A percentile compares a stretch with the other conserved stretches of the same genome.
These are phyloP conservation scores for Orbilia oligospora DNA, from an alignment of 2,329 filamentous ascomycete genomes.

Conservation along the genomic window DNA sequence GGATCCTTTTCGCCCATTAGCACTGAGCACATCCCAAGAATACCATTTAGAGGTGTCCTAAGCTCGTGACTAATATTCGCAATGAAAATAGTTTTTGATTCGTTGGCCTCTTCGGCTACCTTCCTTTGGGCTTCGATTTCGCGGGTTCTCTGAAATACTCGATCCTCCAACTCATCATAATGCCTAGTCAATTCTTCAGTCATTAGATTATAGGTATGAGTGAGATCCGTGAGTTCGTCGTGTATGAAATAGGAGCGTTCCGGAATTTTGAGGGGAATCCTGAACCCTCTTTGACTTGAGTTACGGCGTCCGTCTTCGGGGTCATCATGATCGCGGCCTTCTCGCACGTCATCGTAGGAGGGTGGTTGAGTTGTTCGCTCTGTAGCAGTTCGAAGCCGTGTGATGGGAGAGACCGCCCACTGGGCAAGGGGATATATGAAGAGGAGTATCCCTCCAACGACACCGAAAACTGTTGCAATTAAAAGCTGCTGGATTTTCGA, in stretches of 20 bases:
- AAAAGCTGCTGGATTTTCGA: slow-evolving; percentile 82
- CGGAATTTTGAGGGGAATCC: slow-evolving; percentile 86
- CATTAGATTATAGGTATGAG: slow-evolving; percentile 96
- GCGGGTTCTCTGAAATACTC: slow-evolving; percentile 84
- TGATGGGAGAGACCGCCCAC: slow-evolving; percentile 83
- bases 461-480: slow-evolving; percentile 86
- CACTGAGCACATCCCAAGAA: slow-evolving; percentile 92
- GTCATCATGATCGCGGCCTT: slow-evolving; percentile 62
- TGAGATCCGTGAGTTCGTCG: slow-evolving; percentile 78
- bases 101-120: slow-evolving; percentile 80
- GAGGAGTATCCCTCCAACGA: slow-evolving; percentile 79
- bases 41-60: slow-evolving; percentile 95
- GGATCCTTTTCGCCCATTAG: slow-evolving; percentile 93
- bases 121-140: slow-evolving; percentile 82
- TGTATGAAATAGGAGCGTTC: slow-evolving; percentile 81
- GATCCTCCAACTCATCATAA: slow-evolving; percentile 85
- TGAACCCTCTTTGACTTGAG: slow-evolving; percentile 75
- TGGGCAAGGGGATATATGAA: slow-evolving; percentile 85
- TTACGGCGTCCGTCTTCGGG: slow-evolving; percentile 59
- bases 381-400: slow-evolving; percentile 81
- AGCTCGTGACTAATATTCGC: slow-evolving; percentile 92
- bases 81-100: slow-evolving; percentile 97
- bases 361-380: slow-evolving; percentile 72
- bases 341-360: slow-evolving; percentile 59
- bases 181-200: slow-evolving; percentile 89